Evolutionary conservation across 2,329 filamentous ascomycete genomes (phyloP), one percentile per base, ranked within the genome.

Genomic region (Fusarium udum): DNA sequence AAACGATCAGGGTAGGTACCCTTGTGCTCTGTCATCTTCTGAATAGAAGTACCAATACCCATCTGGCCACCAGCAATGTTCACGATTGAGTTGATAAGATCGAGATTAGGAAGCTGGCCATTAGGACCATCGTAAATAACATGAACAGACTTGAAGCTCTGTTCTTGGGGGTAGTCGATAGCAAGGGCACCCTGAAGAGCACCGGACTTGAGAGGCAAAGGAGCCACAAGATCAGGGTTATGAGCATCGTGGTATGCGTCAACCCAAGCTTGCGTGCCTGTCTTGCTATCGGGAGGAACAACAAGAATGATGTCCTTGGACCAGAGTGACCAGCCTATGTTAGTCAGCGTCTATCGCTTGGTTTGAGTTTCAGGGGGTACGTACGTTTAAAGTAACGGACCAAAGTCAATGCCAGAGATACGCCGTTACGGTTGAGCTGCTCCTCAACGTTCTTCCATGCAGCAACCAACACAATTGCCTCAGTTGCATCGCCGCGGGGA

Each of bases 241-340:
- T 98, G 95, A 26, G 93, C 92, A 81, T 97, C 94, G 82, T 99
- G 96, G 82, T 99, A 99, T 4, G 96, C 96, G 79, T 98, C 95
- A 14, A 98, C 94, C 96, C 96, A 99, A 31, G 96, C 96, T 80
- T 98, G 95, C 1, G 95, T 94, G 2, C 95, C 96, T 16, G 93
- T 92, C 67, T 92, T 92, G 81, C 94, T 97, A 82, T 99, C 96
- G 0, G 93, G 92, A 0, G 96, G 92, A 52, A 99, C 88, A 11
- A 99, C 84, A 76, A 99, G 91, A 66, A 99, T 95, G 75, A 99
- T 97, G 81, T 99, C 96, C 83, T 99, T 99, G 67, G 95, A 98
- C 96, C 96, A 99, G 34, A 99, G 87, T 60, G 95, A 98, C 96
- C 96, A 99, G 76, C 92, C 90, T 91, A 40, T 32, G 15, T n/a